A percentile compares a stretch with the other conserved stretches of the same genome.
These are phyloP conservation scores for Luvunga scandens DNA, from an alignment of 345 rosid species.

Conservation along the genomic window DNA sequence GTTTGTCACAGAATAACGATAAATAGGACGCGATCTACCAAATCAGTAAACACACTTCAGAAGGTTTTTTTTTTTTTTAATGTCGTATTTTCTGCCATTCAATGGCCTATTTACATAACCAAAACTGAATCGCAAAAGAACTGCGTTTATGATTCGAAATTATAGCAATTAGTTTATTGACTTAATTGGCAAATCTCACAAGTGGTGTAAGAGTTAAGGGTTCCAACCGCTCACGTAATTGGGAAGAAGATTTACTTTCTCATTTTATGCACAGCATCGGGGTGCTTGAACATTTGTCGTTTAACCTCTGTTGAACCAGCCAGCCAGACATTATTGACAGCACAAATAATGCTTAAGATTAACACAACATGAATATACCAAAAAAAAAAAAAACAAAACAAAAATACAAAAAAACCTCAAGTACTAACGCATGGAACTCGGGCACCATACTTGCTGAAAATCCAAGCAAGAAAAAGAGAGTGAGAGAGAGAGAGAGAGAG, in stretches of 20 bases:
- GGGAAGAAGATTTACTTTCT: neutral
- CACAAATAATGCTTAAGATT: neutral
- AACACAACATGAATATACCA: neutral
- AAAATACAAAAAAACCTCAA: neutral
- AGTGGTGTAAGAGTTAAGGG: neutral
- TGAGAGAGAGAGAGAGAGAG: constrained; percentile 2
- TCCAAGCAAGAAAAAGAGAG: neutral
- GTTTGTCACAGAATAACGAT: too few species aligned
- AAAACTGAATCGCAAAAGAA: neutral
- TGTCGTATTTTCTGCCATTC: neutral
- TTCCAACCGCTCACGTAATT: neutral
- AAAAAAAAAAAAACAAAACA: too few species aligned
- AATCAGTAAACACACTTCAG: neutral
- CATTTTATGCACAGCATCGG: neutral
- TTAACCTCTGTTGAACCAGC: neutral
- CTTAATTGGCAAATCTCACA: neutral
- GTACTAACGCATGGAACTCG: neutral
- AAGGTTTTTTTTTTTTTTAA: too few species aligned
- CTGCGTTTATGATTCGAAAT: neutral
- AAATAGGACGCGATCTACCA: neutral
- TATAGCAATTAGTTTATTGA: neutral
- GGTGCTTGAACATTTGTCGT: neutral
- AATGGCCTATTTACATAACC: neutral
- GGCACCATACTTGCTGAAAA: neutral
- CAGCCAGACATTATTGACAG: too few species aligned